Evolutionary conservation across 108 stramenopile species (phyloP).

Genomic region (Cyclostephanos invisitatus): DNA sequence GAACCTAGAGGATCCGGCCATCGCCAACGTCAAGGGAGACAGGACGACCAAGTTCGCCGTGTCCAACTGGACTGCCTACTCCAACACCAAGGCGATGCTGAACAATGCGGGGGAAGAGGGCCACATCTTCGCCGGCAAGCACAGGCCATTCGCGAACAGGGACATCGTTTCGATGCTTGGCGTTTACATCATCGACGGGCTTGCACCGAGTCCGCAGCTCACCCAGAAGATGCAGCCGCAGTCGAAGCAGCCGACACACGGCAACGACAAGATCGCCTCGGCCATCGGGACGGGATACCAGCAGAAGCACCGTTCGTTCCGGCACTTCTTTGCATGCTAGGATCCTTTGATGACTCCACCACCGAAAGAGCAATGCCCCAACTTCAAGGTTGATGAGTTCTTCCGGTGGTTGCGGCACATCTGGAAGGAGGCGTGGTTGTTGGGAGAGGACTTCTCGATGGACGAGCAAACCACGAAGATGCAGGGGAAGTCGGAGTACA

Average conservation of each 20-base stretch:
- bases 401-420: constrained; percentile 28
- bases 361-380: constrained; percentile 16
- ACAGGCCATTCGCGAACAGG: constrained; percentile 5
- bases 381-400: constrained; percentile 24
- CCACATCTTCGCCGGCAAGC: constrained; percentile 20
- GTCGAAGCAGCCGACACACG: constrained; percentile 18
- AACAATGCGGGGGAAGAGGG: constrained; percentile 17
- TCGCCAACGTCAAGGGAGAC: constrained; percentile 18
- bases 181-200: constrained; percentile 12
- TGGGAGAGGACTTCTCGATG: constrained; percentile 19
- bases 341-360: constrained; percentile 10
- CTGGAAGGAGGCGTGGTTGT: constrained; percentile 30
- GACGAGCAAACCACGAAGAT: constrained; percentile 23
- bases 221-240: constrained; percentile 20
- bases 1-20: constrained; percentile 5
- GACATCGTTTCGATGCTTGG: constrained; percentile 15
- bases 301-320: constrained; percentile 15
- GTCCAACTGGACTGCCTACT: constrained; percentile 22
- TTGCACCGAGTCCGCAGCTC: constrained; percentile 6
- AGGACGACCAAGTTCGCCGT: constrained; percentile 14
- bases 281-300: constrained; percentile 9
- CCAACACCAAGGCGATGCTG: constrained; percentile 20
- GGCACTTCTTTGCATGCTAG: constrained; percentile 27
- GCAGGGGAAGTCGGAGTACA: constrained; percentile 29
- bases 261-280: constrained; percentile 11